These are phyloP conservation scores for Solanum dulcamara DNA, from an alignment of 257 asterid species.

Conservation along the genomic window DNA sequence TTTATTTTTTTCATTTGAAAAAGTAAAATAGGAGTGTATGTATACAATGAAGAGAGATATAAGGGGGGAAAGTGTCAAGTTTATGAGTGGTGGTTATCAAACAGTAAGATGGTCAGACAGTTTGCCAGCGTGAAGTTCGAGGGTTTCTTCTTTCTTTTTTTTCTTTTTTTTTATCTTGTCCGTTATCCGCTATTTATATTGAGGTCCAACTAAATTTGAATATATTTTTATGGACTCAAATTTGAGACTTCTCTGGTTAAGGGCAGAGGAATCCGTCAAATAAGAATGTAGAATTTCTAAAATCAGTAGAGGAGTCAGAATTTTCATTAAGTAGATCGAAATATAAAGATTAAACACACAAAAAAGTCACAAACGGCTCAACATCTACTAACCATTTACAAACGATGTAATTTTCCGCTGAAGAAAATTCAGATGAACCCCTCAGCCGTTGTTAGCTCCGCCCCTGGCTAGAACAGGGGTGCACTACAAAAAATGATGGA, in stretches of 20 bases:
- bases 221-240: not conserved
- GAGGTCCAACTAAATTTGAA: rapidly evolving
- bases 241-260: not conserved
- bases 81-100: slow-evolving; percentile 3
- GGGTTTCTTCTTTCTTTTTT: not conserved
- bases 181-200: not conserved
- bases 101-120: slow-evolving; percentile 4
- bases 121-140: slow-evolving; percentile 11
- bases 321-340: no score
- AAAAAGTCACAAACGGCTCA: no score
- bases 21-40: not conserved
- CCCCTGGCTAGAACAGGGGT: no score
- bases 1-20: not conserved
- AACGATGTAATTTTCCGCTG: no score
- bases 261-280: not conserved
- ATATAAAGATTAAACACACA: no score
- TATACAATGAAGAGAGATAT: not conserved
- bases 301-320: no score
- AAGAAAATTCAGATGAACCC: no score
- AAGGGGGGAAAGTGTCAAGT: not conserved
- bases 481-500: no score
- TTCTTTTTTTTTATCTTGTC: not conserved
- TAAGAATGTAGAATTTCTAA: no score
- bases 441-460: no score
- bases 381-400: no score